phyloP scores from a whole-genome alignment of 78 protist genomes.

The Planoprotostelium fungivorum region DNA sequence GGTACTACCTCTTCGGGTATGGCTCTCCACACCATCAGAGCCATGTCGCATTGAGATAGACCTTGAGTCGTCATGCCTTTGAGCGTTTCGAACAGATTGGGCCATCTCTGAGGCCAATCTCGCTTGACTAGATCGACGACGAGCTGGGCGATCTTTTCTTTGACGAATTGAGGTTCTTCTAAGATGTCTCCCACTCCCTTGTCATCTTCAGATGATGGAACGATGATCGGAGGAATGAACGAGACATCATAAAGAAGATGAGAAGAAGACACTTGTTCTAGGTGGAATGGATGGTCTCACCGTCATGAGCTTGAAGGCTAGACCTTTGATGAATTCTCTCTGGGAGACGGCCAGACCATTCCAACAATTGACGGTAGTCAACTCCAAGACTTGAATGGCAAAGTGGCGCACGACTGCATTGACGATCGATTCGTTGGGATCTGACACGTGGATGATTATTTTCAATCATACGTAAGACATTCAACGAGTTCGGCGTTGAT shows the following conservation, averaged over 20 bases:
- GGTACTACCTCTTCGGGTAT: background rate
- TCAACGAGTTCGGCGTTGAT: background rate
- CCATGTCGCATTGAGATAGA: background rate
- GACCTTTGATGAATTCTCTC: background rate
- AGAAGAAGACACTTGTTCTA: too few relatives aligned
- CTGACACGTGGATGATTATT: background rate
- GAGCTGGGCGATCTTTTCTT: conserved; percentile 46
- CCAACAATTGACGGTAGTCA: background rate
- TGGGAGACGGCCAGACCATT: background rate
- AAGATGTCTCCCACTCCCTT: background rate
- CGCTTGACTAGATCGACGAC: conserved; percentile 49
- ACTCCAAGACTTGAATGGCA: background rate
- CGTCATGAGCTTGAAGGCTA: background rate
- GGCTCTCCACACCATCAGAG: background rate
- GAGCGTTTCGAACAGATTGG: conserved; percentile 23
- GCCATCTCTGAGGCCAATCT: conserved; percentile 67
- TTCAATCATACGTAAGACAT: background rate
- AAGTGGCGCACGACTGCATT: background rate
- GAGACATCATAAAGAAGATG: too few relatives aligned
- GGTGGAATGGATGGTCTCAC: background rate
- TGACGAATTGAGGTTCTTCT: conserved; percentile 36
- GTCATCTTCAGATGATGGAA: too few relatives aligned
- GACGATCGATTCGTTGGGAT: background rate
- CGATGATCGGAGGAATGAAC: too few relatives aligned
- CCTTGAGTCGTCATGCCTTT: conserved; percentile 5